These are phyloP conservation scores for Penicillium lagena DNA, from an alignment of 495 filamentous ascomycete species.

Conservation along the genomic window DNA sequence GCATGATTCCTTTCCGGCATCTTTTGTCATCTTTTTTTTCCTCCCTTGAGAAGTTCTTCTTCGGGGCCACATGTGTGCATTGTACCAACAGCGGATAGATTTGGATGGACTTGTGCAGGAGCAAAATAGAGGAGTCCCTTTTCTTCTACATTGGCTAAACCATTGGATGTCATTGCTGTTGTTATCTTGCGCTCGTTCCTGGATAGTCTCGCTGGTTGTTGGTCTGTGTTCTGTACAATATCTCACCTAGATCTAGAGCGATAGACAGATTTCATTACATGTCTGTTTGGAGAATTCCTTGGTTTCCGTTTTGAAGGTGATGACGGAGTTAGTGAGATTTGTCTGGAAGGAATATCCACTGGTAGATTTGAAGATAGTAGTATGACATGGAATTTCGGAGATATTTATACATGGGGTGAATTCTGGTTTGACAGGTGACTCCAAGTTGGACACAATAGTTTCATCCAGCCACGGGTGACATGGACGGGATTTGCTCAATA, in stretches of 20 bases:
- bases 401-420: too few species aligned
- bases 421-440: too few species aligned
- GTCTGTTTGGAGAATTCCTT: neutral
- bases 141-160: neutral
- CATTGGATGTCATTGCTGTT: neutral
- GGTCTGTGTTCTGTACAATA: conserved; percentile 10
- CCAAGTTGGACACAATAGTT: too few species aligned
- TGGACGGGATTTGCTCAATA: too few species aligned
- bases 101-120: conserved; percentile 6
- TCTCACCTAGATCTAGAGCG: conserved; percentile 11
- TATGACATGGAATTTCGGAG: too few species aligned
- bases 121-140: neutral
- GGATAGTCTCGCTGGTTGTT: neutral
- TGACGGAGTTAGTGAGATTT: too few species aligned
- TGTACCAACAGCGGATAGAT: conserved; percentile 36
- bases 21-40: conserved; percentile 6
- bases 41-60: neutral
- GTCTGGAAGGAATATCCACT: too few species aligned
- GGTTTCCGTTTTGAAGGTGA: neutral
- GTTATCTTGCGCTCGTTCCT: neutral
- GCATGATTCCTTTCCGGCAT: conserved; percentile 4
- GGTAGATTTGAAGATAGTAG: too few species aligned
- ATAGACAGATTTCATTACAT: conserved; percentile 1
- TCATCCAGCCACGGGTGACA: too few species aligned
- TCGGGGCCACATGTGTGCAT: conserved; percentile 16